These are phyloP conservation scores for Cucurbitaria berberidis DNA, from an alignment of 2,329 filamentous ascomycete genomes.

Conservation along the genomic window DNA sequence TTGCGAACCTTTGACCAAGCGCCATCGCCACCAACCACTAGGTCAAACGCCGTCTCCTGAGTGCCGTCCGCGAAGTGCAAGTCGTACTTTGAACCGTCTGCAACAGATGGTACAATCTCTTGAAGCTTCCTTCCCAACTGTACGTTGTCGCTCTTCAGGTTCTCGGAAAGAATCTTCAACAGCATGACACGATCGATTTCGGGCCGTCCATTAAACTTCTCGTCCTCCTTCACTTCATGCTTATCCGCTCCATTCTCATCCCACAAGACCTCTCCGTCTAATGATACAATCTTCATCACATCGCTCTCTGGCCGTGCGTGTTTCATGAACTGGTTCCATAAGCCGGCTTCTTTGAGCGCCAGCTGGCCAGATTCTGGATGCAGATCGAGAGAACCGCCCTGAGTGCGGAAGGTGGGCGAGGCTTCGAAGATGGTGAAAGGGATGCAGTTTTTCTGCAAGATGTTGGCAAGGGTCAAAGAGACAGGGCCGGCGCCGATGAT, in stretches of 20 bases:
- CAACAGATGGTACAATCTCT: conserved; percentile 34
- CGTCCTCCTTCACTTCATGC: conserved; percentile 46
- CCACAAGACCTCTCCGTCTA: conserved; percentile 38
- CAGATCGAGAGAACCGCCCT: conserved; percentile 56
- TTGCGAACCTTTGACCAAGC: conserved; percentile 52
- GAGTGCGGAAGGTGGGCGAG: conserved; percentile 41
- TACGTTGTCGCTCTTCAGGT: conserved; percentile 53
- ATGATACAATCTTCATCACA: conserved; percentile 55
- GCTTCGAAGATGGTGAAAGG: conserved; percentile 57
- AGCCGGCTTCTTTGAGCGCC: conserved; percentile 58
- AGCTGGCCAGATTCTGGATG: conserved; percentile 59
- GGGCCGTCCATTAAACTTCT: conserved; percentile 32
- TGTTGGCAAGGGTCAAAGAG: conserved; percentile 59
- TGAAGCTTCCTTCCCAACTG: conserved; percentile 42
- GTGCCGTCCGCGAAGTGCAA: conserved; percentile 42
- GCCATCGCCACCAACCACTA: conserved; percentile 58
- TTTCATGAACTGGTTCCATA: conserved; percentile 59
- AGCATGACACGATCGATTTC: conserved; percentile 60
- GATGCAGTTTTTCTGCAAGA: conserved; percentile 57
- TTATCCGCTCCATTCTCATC: conserved; percentile 40
- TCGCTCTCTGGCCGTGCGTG: conserved; percentile 61
- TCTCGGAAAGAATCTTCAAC: conserved; percentile 49
- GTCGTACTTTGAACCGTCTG: conserved; percentile 19
- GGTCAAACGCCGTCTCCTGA: conserved; percentile 46
- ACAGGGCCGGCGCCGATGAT: conserved; percentile 50